Evolutionary conservation across 2,329 filamentous ascomycete species (phyloP).

Genomic region (Paecilomyces sp.): DNA sequence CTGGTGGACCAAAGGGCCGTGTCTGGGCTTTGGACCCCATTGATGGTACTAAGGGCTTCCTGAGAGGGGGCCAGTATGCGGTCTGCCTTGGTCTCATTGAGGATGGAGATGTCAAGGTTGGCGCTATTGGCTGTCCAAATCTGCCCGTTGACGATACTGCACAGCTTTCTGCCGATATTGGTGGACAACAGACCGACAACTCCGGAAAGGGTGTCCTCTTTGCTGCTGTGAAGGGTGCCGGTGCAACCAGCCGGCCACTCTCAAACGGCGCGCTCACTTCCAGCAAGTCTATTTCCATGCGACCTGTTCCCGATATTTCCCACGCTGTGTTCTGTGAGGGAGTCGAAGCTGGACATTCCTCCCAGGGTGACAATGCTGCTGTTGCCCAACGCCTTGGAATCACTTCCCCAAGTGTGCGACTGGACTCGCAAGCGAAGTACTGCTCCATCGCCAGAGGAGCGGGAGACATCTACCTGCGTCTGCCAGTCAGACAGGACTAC

Average conservation of each 20-base stretch:
- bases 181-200: conserved; percentile 64
- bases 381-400: conserved; percentile 84
- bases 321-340: conserved; percentile 93
- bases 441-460: conserved; percentile 88
- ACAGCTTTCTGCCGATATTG: conserved; percentile 63
- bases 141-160: conserved; percentile 77
- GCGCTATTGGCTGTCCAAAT: conserved; percentile 92
- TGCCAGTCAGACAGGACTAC: conserved; percentile 80
- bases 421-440: conserved; percentile 99
- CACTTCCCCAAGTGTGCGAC: conserved; percentile 78
- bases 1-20: conserved; percentile 40
- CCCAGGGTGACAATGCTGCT: conserved; percentile 76
- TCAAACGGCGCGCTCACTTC: conserved; percentile 38
- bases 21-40: conserved; percentile 98
- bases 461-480: conserved; percentile 85
- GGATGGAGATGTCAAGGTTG: conserved; percentile 87
- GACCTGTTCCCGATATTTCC: conserved; percentile 62
- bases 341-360: conserved; percentile 87
- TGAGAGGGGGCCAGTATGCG: conserved; percentile 93
- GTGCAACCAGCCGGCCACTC: conserved; percentile 73
- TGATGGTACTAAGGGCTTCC: conserved; percentile 94
- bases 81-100: conserved; percentile 89
- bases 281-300: conserved; percentile 70
- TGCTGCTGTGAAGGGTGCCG: conserved; percentile 70
- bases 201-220: conserved; percentile 80